Conservation (phyloP, 805 yeast genomes). For the Saccharomyces jurei region DNA sequence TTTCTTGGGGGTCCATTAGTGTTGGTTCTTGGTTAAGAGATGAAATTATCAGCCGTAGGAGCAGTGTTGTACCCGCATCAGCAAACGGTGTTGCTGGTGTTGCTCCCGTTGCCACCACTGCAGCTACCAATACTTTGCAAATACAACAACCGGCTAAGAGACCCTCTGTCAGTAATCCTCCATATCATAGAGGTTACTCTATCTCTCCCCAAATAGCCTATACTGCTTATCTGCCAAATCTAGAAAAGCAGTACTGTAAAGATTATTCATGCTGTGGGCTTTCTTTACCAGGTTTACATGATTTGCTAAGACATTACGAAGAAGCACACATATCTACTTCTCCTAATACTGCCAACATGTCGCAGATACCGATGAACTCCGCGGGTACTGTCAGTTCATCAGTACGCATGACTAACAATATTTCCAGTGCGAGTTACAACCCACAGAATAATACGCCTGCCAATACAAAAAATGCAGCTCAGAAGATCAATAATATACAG, state of each 20-base stretch:
- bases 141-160: background rate
- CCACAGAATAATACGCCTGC: constrained; percentile 2
- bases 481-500: background rate
- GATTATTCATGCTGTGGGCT: constrained; percentile 96
- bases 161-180: constrained; percentile 9
- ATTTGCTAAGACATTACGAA: constrained; percentile 86
- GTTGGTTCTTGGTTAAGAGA: constrained; percentile 95
- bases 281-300: constrained; percentile 86
- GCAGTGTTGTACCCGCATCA: constrained; percentile 6
- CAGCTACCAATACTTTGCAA: background rate
- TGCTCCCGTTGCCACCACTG: constrained; percentile 5
- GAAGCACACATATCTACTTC: constrained; percentile 79
- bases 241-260: constrained; percentile 93
- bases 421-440: constrained; percentile 18
- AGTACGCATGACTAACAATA: constrained; percentile 2
- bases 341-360: constrained; percentile 32
- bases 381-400: background rate
- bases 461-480: background rate
- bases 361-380: constrained; percentile 6
- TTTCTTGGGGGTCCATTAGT: constrained; percentile 92
- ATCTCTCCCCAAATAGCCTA: constrained; percentile 54
- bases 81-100: constrained; percentile 6
- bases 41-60: constrained; percentile 59
- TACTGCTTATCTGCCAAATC: constrained; percentile 78
- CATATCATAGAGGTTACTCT: constrained; percentile 3